Conservation (phyloP, 2,329 filamentous ascomycete genomes). For the Penicillium sp. region DNA sequence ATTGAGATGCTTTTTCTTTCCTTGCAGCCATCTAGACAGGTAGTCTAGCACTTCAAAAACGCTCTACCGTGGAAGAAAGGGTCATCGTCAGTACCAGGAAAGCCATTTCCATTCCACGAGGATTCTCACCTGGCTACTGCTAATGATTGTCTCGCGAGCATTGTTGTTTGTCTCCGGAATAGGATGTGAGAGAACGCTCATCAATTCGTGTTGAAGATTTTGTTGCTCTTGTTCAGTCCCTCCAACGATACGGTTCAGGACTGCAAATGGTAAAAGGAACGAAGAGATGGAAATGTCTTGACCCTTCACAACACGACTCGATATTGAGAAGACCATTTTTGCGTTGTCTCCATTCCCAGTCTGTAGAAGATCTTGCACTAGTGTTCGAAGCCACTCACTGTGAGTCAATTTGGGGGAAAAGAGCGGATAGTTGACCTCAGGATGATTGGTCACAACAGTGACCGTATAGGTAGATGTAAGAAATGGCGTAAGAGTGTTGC, state of each 20-base stretch:
- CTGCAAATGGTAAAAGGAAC: constrained; percentile 84
- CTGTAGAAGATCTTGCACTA: constrained; percentile 79
- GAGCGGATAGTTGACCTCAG: constrained; percentile 70
- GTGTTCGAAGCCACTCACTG: constrained; percentile 74
- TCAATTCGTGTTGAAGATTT: constrained; percentile 70
- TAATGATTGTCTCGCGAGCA: constrained; percentile 72
- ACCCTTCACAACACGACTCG: constrained; percentile 78
- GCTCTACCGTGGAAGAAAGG: constrained; percentile 53
- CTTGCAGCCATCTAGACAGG: constrained; percentile 82
- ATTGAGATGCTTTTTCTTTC: constrained; percentile 61
- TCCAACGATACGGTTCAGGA: constrained; percentile 78
- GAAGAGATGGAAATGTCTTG: constrained; percentile 83
- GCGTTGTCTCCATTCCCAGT: constrained; percentile 74
- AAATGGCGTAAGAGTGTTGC: constrained; percentile 84
- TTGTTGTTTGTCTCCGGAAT: constrained; percentile 54
- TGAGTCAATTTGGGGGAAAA: constrained; percentile 70
- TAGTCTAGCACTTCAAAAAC: constrained; percentile 92
- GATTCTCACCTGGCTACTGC: constrained; percentile 76
- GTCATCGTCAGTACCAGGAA: constrained; percentile 9
- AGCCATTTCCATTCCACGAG: background rate
- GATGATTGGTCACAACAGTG: constrained; percentile 56
- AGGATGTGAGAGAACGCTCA: constrained; percentile 68
- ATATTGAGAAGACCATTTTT: constrained; percentile 73
- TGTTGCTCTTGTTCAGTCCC: constrained; percentile 64
- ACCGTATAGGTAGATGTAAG: constrained; percentile 80